Evolutionary conservation across 1,139 yeast genomes (phyloP), one percentile per base, ranked within the genome.

Genomic region (Blastobotrys serpentis): DNA sequence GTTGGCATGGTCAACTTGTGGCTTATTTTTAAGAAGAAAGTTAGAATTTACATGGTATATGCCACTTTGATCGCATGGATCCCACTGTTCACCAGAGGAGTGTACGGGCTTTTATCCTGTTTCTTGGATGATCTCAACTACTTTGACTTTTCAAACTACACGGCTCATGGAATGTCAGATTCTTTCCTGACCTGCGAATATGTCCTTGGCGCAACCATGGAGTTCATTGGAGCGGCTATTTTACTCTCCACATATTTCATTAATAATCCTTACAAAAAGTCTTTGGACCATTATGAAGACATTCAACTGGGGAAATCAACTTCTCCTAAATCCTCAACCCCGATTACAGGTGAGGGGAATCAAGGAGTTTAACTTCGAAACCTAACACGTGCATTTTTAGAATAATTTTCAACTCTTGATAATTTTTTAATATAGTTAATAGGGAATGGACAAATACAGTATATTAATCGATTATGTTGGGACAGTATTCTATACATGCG

Each of bases 81-180:
- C 7, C 54, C 59, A 13, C 41, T 59, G 39, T 38, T 57, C 22
- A 61, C 55, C 5, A 49, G 63, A 39, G 63, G 63, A 23, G 50
- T 59, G 21, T 60, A 50, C 38, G 63, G 63, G 8, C 46, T 58
- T 17, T 43, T 60, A 17, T 49, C 58, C 4, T 54, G 57, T 19
- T 51, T 52, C 13, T 47, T 53, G 7, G 30, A 38, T 29, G 36
- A 46, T 1, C 50, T 49, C 38, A 55, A 57, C 43, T 55, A 56
- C 45, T 57, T 49, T 30, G 52, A 57, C 21, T 37, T 55, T 36
- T 39, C 25, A 37, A 52, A 54, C 33, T 57, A 57, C 48, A 42
- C 51, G 8, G 44, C 23, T 1, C 17, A 38, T 21, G 60, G 59
- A 1, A 34, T 57, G 13, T 30, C 54, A 2, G 17, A 46, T 7